Base-by-base conservation (phyloP, 495 filamentous ascomycete species). In the Haplographium delicatum region DNA sequence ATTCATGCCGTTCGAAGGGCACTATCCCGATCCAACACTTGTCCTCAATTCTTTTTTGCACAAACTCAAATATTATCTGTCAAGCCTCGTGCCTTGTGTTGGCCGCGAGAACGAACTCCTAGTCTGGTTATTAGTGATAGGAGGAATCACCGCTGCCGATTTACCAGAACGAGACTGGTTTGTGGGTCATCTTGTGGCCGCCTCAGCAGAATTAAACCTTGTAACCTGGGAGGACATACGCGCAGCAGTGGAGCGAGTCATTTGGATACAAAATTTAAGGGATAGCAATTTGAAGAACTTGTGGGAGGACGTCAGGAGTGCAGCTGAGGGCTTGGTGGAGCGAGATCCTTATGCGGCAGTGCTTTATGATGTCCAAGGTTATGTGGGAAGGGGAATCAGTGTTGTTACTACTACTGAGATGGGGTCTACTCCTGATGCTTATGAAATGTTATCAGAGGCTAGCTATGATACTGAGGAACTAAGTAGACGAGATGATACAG, bases 81-180 rank as follows among this genome's bases (percentile, higher is more conserved):
- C 9, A 3, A 13, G 15, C 9, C 3, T 37, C n/a, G 22, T 46
- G 7, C 28, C 8, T 30, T 2, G 4, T 10, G n/a, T 23, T 22
- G 15, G 15, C 20, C 25, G n/a, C n/a, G 18, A 47, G 11, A 11
- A n/a, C 18, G 37, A 37, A 16, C 5, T 4, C 8, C 15, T 47
- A 13, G 9, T 47, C n/a, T 47, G 44, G 44, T 24, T 47, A 11
- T 22, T 47, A 4, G 5, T 30, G 4, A 13, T 47, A 7, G 44
- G 44, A 23, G 44, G 25, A 3, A 30, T 35, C 15, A 5, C n/a
- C 4, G n/a, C 44, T 16, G 11, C 27, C 13, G 23, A 47, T 34
- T 20, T 34, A 4, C 28, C 44, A 19, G 44, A 47, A 35, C 25
- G 27, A 5, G 27, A 47, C n/a, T 34, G 44, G 44, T 47, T 47